Conservation (phyloP, 2,329 filamentous ascomycete species). For the Lizonia empirigonia region DNA sequence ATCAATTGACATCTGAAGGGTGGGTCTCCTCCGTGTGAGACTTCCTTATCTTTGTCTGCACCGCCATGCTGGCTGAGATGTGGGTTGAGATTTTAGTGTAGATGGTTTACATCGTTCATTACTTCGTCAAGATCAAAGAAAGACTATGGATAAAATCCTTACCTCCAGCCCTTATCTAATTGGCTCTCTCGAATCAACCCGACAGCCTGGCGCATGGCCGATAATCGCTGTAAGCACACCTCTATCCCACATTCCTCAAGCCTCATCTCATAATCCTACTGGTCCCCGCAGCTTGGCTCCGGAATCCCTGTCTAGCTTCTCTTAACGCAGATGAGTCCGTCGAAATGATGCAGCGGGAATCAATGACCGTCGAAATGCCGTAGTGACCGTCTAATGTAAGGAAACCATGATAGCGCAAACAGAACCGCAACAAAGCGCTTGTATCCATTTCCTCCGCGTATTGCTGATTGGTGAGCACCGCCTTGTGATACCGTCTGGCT, state of each 20-base stretch:
- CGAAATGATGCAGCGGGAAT: constrained; percentile 3
- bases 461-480: neutral
- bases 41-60: neutral
- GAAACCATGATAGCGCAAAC: constrained; percentile 6
- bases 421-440: neutral
- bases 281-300: neutral
- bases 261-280: neutral
- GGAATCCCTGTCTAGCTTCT: constrained; percentile 9
- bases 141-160: constrained; percentile 1
- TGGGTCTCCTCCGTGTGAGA: neutral
- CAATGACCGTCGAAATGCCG: neutral
- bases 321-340: constrained; percentile 10
- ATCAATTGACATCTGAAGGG: neutral
- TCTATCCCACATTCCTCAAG: constrained; percentile 7
- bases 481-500: neutral
- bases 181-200: constrained; percentile 3
- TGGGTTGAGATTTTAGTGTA: neutral
- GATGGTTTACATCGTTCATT: neutral
- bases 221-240: constrained; percentile 1
- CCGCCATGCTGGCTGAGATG: neutral
- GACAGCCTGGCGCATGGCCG: constrained; percentile 7
- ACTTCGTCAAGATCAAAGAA: constrained; percentile 4
- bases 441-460: neutral
- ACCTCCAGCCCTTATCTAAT: neutral
- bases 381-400: constrained; percentile 2